Base-by-base conservation (phyloP, 2,329 filamentous ascomycete genomes). In the Aspergillus awamori region DNA sequence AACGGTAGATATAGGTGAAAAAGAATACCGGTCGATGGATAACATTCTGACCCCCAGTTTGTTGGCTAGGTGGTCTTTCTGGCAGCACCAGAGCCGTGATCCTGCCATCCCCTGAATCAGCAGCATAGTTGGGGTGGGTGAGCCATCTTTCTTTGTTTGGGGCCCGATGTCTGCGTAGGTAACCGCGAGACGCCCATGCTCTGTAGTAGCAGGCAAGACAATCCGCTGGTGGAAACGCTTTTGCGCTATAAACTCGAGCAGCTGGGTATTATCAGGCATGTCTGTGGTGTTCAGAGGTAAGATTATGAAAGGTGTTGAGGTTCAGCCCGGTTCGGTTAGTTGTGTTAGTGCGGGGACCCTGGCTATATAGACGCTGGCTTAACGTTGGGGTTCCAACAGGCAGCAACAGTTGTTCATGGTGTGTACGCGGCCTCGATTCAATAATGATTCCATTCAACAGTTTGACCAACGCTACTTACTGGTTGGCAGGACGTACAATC, bases 101-200 rank as follows among this genome's bases (percentile, higher is more conserved):
- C 53, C 53, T 15, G 22, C 53, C 53, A 55, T 55, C 4, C 53
- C 53, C 11, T 22, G 53, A 6, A 55, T 38, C 2, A 43, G 24
- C 24, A 55, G 38, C 11, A 55, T 45, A 6, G 38, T 45, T 10
- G 39, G 53, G 6, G 41, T 43, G n/a, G 53, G 53, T 10, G 38
- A 13, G 24, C 38, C 53, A 33, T 55, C 24, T 7, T 43, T 17
- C 2, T 5, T 30, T 26, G 22, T n/a, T n/a, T 22, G 38, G 30
- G 53, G 53, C 8, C 53, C 53, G 5, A 55, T 43, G 24, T 55
- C 53, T 17, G 53, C 53, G 15, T 55, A 55, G 8, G 53, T 45
- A 5, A 55, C 38, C 10, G 38, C 24, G 5, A 55, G 22, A 8
- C 36, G 53, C 2, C 53, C 53, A 55, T 55, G 53, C 11, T 53